Conservation (phyloP, 139 green algal species). For the Raphidocelis subcapitata region DNA sequence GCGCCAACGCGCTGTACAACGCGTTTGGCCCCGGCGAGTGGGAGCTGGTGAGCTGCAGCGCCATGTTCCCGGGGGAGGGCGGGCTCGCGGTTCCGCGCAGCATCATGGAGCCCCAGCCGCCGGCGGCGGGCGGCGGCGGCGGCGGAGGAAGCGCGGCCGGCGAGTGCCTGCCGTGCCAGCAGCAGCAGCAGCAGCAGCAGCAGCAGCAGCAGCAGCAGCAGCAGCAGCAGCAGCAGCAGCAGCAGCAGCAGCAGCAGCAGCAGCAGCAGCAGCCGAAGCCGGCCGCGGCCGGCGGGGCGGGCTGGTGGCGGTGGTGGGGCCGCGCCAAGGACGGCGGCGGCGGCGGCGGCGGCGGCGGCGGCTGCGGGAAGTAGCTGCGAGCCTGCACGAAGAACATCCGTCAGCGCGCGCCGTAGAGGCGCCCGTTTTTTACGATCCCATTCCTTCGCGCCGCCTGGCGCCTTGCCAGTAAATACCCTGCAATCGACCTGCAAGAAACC, state of each 20-base stretch:
- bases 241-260: not conserved
- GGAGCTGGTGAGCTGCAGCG: slow-evolving; percentile 16
- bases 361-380: too few species aligned
- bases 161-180: slow-evolving; percentile 6
- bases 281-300: too few species aligned
- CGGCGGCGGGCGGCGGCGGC: not conserved
- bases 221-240: not conserved
- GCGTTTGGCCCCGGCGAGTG: slow-evolving; percentile 1
- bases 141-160: too few species aligned
- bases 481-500: too few species aligned
- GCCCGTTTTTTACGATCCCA: too few species aligned
- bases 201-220: not conserved
- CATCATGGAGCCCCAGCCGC: slow-evolving; percentile 15
- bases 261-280: slow-evolving; percentile 7
- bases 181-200: slow-evolving; percentile 7
- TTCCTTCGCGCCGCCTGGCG: too few species aligned
- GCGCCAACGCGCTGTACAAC: slow-evolving; percentile 23
- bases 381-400: too few species aligned
- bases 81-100: slow-evolving; percentile 7
- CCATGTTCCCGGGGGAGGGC: slow-evolving; percentile 20
- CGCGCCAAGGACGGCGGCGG: too few species aligned
- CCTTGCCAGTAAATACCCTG: too few species aligned
- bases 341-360: too few species aligned
- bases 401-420: too few species aligned
- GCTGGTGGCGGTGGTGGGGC: too few species aligned